Evolutionary conservation across 331 rosid species (phyloP).

Genomic region (Rhamnella rubrinervis): DNA sequence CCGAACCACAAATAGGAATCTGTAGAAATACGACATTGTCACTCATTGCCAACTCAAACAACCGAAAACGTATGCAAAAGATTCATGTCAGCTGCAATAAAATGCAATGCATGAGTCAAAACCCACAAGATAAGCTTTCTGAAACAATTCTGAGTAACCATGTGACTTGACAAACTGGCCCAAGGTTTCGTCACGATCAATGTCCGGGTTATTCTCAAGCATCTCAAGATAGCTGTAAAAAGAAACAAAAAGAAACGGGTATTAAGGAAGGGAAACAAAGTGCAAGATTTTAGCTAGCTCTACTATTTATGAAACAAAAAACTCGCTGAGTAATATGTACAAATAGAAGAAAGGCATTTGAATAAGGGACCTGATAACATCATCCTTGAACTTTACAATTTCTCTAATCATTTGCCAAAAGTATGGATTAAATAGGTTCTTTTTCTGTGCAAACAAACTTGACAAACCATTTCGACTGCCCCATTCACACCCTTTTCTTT

Average conservation of each 20-base stretch:
- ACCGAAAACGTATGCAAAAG: not conserved
- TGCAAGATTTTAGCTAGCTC: not conserved
- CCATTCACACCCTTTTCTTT: slow-evolving; percentile 81
- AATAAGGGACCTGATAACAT: slow-evolving; percentile 54
- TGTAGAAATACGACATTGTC: slow-evolving; percentile 18
- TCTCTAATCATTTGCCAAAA: slow-evolving; percentile 86
- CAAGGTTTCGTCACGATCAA: slow-evolving; percentile 71
- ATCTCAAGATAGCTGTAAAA: slow-evolving; percentile 65
- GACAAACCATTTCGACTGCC: slow-evolving; percentile 83
- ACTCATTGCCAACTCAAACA: not conserved
- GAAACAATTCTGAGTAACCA: slow-evolving; percentile 82
- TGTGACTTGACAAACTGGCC: slow-evolving; percentile 67
- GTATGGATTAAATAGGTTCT: slow-evolving; percentile 58
- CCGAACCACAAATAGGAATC: slow-evolving; percentile 88
- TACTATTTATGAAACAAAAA: no score
- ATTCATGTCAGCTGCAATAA: not conserved
- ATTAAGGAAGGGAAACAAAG: not conserved
- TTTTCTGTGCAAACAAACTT: slow-evolving; percentile 77
- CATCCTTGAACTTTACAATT: slow-evolving; percentile 71
- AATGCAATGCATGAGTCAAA: not conserved
- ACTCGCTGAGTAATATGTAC: not conserved
- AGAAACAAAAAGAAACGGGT: not conserved
- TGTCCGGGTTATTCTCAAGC: slow-evolving; percentile 64
- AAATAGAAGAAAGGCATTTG: not conserved
- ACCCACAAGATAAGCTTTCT: slow-evolving; percentile 82